Conservation (phyloP, 2,329 filamentous ascomycete genomes). For the Monilinia fructigena region DNA sequence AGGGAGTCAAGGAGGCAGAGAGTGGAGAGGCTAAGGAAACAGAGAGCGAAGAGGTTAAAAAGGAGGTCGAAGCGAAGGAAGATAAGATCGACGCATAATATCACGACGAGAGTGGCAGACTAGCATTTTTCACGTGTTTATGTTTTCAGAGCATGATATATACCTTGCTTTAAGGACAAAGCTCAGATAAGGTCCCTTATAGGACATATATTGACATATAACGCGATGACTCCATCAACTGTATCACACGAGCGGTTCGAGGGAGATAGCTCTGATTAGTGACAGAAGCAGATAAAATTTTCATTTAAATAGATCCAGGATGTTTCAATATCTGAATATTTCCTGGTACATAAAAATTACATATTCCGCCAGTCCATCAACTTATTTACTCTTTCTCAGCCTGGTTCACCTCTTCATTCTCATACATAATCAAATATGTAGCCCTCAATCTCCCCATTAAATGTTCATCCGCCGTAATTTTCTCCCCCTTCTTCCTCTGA, state of each 20-base stretch:
- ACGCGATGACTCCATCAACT: neutral
- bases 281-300: neutral
- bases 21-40: neutral
- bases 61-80: neutral
- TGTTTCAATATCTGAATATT: neutral
- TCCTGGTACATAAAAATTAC: neutral
- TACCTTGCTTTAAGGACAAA: neutral
- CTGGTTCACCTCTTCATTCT: conserved; percentile 37
- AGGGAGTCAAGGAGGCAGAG: neutral
- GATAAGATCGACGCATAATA: neutral
- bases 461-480: conserved; percentile 64
- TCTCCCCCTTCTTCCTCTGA: conserved; percentile 46
- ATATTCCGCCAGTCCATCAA: neutral
- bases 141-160: neutral
- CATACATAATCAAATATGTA: conserved; percentile 58
- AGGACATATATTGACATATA: neutral
- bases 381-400: neutral
- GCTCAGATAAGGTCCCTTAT: neutral
- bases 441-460: conserved; percentile 59
- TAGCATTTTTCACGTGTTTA: neutral
- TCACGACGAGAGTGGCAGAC: neutral
- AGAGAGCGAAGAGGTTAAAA: neutral
- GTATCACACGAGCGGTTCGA: neutral
- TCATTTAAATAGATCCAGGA: neutral
- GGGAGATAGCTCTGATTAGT: too few species aligned